Evolutionary conservation across 1,284 basidiomycete species (phyloP), one percentile per base, ranked within the genome.

Genomic region (Stygiomarasmius scandens): DNA sequence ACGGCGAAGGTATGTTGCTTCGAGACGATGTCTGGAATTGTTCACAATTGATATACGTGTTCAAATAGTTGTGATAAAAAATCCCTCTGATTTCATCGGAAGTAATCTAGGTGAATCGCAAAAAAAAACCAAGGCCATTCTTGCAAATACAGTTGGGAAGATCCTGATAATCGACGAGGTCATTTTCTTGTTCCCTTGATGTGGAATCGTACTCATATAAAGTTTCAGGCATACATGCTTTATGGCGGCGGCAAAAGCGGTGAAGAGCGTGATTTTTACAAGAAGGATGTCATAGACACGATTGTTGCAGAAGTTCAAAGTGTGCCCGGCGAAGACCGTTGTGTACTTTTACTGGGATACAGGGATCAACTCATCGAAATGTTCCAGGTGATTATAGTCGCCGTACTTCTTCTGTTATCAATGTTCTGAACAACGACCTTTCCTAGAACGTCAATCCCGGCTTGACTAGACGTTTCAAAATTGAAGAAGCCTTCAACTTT

Each of bases 301-400:
- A 82, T 89, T 53, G 87, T 89, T 0, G 87, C 87, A 0, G 87
- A 88, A 66, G 80, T 89, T 8, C 87, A 89, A 63, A 86, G 78
- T 54, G 76, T 77, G 1, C 83, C 84, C 0, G 86, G 86, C 0
- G 86, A 89, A 58, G 87, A 89, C 63, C 78, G 86, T 2, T 87
- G 85, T 57, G 84, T 89, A 0, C 72, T 89, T 24, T 64, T 89
- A 36, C 67, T 87, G 0, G 86, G 87, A 10, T 89, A 89, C 65
- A 81, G 82, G 58, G 73, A 80, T 0, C 74, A 87, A 61, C 89
- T 89, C 77, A 69, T 74, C 27, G 82, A 86, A 22, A 89, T 89
- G 87, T 89, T 89, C 64, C 84, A 86, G 73, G 86, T 87, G 63
- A 58, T 67, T 44, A 47, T 38, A n/a, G n/a, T n/a, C n/a, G n/a